Percentiles rank a stretch among this genome's conserved stretches.
Conservation (phyloP, 2,329 filamentous ascomycete genomes). For the Aspergillus aculeatinus region DNA sequence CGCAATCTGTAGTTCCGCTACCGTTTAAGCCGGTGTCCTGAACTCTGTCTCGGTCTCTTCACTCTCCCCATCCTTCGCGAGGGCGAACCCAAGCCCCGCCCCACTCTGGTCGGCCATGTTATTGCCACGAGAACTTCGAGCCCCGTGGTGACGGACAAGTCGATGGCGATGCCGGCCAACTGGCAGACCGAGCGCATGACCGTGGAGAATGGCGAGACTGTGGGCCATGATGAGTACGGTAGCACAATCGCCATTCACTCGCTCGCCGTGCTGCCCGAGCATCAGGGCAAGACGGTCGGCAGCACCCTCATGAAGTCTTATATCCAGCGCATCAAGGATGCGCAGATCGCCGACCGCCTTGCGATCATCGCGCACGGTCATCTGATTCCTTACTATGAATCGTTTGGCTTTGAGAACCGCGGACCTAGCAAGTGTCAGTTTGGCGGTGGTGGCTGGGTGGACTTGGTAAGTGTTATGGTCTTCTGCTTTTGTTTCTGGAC, state of each 20-base stretch:
- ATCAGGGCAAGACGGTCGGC: constrained; percentile 73
- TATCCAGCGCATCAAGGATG: constrained; percentile 70
- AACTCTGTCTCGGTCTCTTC: constrained; percentile 78
- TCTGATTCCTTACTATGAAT: constrained; percentile 71
- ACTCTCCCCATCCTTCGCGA: constrained; percentile 55
- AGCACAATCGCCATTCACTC: constrained; percentile 79
- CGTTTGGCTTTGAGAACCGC: constrained; percentile 68
- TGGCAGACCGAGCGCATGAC: constrained; percentile 56
- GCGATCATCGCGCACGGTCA: constrained; percentile 75
- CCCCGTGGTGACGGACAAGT: constrained; percentile 65
- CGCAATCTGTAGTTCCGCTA: constrained; percentile 63
- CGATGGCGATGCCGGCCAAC: constrained; percentile 71
- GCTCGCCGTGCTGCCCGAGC: constrained; percentile 72
- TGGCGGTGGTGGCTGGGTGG: constrained; percentile 76
- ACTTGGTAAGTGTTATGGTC: constrained; percentile 63
- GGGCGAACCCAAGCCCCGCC: constrained; percentile 60
- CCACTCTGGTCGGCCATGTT: constrained; percentile 71
- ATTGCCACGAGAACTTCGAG: constrained; percentile 70
- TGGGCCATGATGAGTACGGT: constrained; percentile 72
- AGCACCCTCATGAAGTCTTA: constrained; percentile 73
- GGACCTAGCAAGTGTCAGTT: constrained; percentile 70
- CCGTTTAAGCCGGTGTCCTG: constrained; percentile 70
- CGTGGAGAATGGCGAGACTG: constrained; percentile 41
- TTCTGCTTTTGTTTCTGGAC: not conserved
- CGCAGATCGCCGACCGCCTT: constrained; percentile 68